Conservation (phyloP, 1,284 basidiomycete species). For the Fistulina hepatica region DNA sequence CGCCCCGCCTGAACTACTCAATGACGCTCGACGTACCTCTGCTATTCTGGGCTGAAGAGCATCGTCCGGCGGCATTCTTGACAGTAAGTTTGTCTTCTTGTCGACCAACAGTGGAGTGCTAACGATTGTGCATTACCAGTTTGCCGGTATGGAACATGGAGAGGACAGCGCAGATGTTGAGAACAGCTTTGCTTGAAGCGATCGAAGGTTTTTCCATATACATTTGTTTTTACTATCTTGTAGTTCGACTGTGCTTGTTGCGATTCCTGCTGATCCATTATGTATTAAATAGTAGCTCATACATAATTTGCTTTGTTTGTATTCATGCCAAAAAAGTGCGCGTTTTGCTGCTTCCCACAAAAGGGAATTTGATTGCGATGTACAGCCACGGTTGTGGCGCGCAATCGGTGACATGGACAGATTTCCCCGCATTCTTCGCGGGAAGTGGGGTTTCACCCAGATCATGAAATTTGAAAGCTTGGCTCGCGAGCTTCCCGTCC, state of each 20-base stretch:
- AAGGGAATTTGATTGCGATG: no score
- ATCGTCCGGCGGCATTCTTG: conserved; percentile 85
- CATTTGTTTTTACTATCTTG: neutral
- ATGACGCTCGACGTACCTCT: conserved; percentile 88
- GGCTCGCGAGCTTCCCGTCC: no score
- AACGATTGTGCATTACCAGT: conserved; percentile 33
- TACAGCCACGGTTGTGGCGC: no score
- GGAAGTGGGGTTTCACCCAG: no score
- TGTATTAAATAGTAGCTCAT: no score
- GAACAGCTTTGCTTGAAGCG: conserved; percentile 72
- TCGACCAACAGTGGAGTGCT: conserved; percentile 2
- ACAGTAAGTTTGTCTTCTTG: conserved; percentile 41
- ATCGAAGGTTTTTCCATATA: conserved; percentile 18
- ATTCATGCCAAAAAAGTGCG: no score
- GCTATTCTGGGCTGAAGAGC: conserved; percentile 93
- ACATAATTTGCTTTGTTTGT: no score
- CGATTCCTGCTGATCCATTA: no score
- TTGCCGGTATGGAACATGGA: conserved; percentile 74
- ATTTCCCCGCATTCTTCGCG: no score
- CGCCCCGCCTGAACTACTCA: conserved; percentile 72
- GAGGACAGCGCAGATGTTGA: conserved; percentile 88
- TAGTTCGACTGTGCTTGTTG: neutral
- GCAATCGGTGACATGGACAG: no score
- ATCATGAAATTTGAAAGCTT: no score
- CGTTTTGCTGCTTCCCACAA: no score